These are phyloP conservation scores for Solanum chaucha DNA, from an alignment of 257 asterid genomes.

Conservation along the genomic window DNA sequence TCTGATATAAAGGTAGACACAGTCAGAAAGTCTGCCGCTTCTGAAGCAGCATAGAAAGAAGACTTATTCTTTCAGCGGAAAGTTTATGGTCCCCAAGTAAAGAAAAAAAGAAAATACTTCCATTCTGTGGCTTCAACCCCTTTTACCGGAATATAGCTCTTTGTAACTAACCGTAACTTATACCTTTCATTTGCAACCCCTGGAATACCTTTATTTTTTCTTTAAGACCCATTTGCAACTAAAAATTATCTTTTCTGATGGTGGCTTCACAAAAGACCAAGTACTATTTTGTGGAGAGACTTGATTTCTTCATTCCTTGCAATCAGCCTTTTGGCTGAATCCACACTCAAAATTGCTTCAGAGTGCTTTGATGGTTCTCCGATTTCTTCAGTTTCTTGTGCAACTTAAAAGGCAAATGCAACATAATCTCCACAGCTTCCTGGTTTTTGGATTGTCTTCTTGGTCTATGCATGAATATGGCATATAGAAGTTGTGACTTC, in stretches of 20 bases:
- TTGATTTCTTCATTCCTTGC: neutral
- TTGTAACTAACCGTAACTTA: neutral
- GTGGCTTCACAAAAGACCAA: neutral
- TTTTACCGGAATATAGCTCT: neutral
- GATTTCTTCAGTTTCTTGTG: neutral
- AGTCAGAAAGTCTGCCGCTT: neutral
- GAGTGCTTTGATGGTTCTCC: neutral
- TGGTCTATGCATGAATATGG: neutral
- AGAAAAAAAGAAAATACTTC: neutral
- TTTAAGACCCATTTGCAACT: neutral
- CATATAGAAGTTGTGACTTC: neutral
- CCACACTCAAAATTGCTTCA: neutral
- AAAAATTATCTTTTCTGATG: neutral
- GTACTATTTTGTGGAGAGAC: neutral
- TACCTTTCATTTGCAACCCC: neutral
- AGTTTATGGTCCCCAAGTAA: neutral
- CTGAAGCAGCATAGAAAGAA: neutral
- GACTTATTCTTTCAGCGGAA: neutral
- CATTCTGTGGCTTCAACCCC: neutral
- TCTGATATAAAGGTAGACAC: neutral
- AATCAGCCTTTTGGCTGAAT: neutral
- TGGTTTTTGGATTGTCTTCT: neutral
- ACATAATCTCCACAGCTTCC: neutral
- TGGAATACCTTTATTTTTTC: neutral
- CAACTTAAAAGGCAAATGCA: neutral